phyloP scores from a whole-genome alignment of 257 asterid genomes.

The Solanum habrochaites region DNA sequence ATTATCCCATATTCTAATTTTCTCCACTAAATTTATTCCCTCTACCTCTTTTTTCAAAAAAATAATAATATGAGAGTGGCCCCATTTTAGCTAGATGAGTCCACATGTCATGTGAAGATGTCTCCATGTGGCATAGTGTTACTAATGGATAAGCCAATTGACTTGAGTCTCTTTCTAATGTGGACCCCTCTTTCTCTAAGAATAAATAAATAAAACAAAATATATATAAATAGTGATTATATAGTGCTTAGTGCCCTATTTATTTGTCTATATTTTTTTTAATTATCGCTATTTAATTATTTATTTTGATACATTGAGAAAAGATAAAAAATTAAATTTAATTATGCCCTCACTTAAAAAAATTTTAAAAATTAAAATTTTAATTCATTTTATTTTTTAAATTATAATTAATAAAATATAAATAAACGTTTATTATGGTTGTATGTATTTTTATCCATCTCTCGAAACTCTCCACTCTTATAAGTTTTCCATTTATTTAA shows the following conservation, averaged over 20 bases:
- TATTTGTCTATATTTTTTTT: too few species aligned
- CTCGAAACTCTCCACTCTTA: not conserved
- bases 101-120: not conserved
- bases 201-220: not conserved
- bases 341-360: too few species aligned
- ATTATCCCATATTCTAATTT: not conserved
- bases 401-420: too few species aligned
- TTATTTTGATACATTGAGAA: too few species aligned
- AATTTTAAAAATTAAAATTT: too few species aligned
- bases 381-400: too few species aligned
- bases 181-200: not conserved
- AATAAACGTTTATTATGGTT: too few species aligned
- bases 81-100: not conserved
- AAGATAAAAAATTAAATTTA: too few species aligned
- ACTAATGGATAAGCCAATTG: not conserved
- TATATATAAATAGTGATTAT: not conserved
- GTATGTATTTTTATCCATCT: not conserved
- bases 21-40: not conserved
- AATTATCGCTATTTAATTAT: too few species aligned
- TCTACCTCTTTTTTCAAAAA: not conserved
- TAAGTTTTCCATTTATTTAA: not conserved
- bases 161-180: not conserved
- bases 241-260: too few species aligned
- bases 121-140: not conserved
- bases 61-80: not conserved